Conservation (phyloP, 1,284 basidiomycete genomes). For the Puccinia coronata region DNA sequence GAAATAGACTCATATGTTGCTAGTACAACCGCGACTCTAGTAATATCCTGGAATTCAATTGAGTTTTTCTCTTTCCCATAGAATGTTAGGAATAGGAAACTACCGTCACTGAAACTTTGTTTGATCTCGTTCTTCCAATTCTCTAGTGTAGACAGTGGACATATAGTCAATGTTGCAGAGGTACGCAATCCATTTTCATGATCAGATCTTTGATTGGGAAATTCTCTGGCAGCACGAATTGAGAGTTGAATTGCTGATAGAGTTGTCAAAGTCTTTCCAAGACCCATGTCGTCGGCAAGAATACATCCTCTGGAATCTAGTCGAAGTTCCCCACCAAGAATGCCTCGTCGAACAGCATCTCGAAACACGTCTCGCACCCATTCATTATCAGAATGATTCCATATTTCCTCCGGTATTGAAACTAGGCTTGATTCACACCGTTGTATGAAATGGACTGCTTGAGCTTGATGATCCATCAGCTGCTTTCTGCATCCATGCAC, state of each 20-base stretch:
- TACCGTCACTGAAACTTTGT: not conserved
- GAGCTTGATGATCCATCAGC: not conserved
- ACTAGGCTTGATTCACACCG: not conserved
- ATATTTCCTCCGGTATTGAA: not conserved
- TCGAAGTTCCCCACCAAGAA: not conserved
- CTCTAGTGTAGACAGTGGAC: not conserved
- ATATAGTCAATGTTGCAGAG: not conserved
- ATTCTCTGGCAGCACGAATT: not conserved
- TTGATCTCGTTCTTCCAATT: slow-evolving; percentile 17
- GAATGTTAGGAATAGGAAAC: not conserved
- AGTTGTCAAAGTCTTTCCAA: slow-evolving; percentile 9
- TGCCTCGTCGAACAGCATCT: not conserved
- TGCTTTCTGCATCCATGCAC: not conserved
- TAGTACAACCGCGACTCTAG: not conserved
- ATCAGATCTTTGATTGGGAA: not conserved
- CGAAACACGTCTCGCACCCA: not conserved
- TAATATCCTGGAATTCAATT: not conserved
- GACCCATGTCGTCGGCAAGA: slow-evolving; percentile 4
- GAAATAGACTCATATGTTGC: not conserved
- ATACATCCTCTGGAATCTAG: not conserved
- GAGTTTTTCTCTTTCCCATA: not conserved
- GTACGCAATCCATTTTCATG: not conserved
- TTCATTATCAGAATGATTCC: not conserved
- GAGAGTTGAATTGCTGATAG: not conserved
- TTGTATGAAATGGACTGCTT: not conserved